Conservation (phyloP, 23 red algal genomes). For the Gracilaria vermiculophylla region DNA sequence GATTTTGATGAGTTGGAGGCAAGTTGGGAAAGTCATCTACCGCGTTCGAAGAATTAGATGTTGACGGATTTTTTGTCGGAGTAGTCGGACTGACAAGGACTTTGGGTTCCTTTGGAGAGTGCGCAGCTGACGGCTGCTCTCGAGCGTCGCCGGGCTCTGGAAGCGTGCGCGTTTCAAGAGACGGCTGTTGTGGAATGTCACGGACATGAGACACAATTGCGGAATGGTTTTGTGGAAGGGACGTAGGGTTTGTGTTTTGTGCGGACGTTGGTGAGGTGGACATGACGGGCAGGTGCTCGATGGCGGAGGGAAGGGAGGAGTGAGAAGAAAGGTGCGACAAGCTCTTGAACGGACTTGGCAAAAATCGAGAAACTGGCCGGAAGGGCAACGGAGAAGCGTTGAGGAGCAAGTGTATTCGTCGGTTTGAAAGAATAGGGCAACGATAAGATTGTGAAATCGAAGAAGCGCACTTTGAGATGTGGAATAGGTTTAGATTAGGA, state of each 20-base stretch:
- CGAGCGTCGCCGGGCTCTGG: constrained; percentile 1
- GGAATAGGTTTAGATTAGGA: background rate
- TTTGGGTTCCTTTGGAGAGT: constrained; percentile 8
- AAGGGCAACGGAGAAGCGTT: background rate
- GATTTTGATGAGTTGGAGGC: background rate
- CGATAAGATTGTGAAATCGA: background rate
- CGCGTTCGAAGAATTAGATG: constrained; percentile 16
- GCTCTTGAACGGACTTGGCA: constrained; percentile 24
- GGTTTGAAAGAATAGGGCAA: background rate
- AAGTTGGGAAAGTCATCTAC: constrained; percentile 5
- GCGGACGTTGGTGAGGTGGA: constrained; percentile 21
- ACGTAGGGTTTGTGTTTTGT: constrained; percentile 10
- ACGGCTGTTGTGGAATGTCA: background rate
- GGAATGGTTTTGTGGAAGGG: constrained; percentile 13
- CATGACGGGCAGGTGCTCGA: constrained; percentile 7
- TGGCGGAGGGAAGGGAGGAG: background rate
- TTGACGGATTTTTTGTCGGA: constrained; percentile 24
- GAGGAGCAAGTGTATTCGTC: background rate
- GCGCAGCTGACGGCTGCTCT: constrained; percentile 7
- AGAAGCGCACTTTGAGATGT: background rate
- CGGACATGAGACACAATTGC: constrained; percentile 29
- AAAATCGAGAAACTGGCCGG: constrained; percentile 13
- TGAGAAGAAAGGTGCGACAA: background rate
- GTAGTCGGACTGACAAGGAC: constrained; percentile 33
- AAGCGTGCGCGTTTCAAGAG: constrained; percentile 27